A percentile compares a stretch with the other conserved stretches of the same genome.
These are phyloP conservation scores for Suhomyces bokatorum DNA, from an alignment of 1,139 yeast species.

Conservation along the genomic window DNA sequence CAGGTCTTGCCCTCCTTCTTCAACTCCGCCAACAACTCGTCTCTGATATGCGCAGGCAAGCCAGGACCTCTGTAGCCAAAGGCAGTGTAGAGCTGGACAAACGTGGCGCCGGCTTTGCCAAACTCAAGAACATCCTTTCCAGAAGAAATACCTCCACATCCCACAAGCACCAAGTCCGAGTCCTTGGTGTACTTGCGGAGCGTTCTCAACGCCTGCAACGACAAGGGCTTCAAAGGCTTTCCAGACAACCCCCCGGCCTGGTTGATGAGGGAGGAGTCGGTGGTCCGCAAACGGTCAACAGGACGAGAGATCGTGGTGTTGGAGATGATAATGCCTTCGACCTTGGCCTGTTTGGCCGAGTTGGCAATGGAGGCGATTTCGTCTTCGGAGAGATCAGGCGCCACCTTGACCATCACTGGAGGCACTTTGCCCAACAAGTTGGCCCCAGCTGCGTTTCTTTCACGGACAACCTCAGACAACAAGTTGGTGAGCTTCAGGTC, in stretches of 20 bases:
- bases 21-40: slow-evolving; percentile 68
- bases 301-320: slow-evolving; percentile 91
- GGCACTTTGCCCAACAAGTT: slow-evolving; percentile 51
- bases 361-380: slow-evolving; percentile 83
- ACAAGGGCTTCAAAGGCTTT: slow-evolving; percentile 79
- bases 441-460: slow-evolving; percentile 49
- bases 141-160: slow-evolving; percentile 88
- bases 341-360: slow-evolving; percentile 72
- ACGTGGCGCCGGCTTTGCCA: slow-evolving; percentile 91
- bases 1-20: slow-evolving; percentile 78
- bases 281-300: slow-evolving; percentile 45
- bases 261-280: slow-evolving; percentile 38
- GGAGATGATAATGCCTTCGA: slow-evolving; percentile 90
- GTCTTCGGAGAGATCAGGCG: slow-evolving; percentile 84
- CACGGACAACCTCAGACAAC: slow-evolving; percentile 62
- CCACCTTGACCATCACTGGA: slow-evolving; percentile 85
- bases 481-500: slow-evolving; percentile 71
- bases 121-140: slow-evolving; percentile 90
- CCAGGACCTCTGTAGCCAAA: slow-evolving; percentile 95
- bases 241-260: slow-evolving; percentile 93
- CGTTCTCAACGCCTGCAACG: slow-evolving; percentile 67
- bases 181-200: slow-evolving; percentile 78
- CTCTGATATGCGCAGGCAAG: slow-evolving; percentile 72
- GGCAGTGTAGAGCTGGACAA: slow-evolving; percentile 82
- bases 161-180: slow-evolving; percentile 70